These are phyloP conservation scores for Selaginella moellendorffii DNA, from an alignment of 75 land plant genomes.

Conservation along the genomic window DNA sequence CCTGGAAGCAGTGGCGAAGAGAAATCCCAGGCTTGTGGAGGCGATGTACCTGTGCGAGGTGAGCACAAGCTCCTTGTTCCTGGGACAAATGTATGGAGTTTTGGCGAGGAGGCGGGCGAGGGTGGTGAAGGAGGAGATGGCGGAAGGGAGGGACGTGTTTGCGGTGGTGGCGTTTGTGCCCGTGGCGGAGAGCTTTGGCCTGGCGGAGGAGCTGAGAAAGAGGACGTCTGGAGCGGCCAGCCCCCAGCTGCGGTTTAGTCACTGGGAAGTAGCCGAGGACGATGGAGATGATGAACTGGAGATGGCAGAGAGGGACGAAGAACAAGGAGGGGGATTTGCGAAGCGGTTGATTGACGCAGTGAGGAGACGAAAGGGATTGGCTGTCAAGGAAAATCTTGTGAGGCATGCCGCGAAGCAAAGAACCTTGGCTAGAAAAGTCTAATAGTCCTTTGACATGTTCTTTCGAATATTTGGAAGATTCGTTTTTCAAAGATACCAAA, in stretches of 20 bases:
- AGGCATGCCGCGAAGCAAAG: slow-evolving; percentile 89
- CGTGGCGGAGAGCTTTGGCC: slow-evolving; percentile 81
- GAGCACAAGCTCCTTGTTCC: slow-evolving; percentile 53
- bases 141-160: slow-evolving; percentile 69
- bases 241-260: slow-evolving; percentile 69
- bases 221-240: slow-evolving; percentile 73
- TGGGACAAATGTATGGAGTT: slow-evolving; percentile 73
- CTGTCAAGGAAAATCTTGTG: slow-evolving; percentile 88
- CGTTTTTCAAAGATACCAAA: too few species aligned
- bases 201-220: slow-evolving; percentile 73
- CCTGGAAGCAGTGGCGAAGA: slow-evolving; percentile 57
- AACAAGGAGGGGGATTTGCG: slow-evolving; percentile 80
- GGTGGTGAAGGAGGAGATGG: slow-evolving; percentile 78
- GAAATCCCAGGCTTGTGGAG: slow-evolving; percentile 71
- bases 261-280: slow-evolving; percentile 73
- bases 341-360: slow-evolving; percentile 80
- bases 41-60: slow-evolving; percentile 86
- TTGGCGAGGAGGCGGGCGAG: slow-evolving; percentile 58
- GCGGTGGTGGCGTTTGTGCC: slow-evolving; percentile 91
- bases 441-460: slow-evolving; percentile 8
- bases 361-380: slow-evolving; percentile 70
- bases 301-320: slow-evolving; percentile 62
- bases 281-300: background rate
- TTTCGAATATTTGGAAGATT: too few species aligned
- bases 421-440: slow-evolving; percentile 72